Evolutionary conservation across 306 rosid genomes (phyloP).

Genomic region (Rosa multiflora): DNA sequence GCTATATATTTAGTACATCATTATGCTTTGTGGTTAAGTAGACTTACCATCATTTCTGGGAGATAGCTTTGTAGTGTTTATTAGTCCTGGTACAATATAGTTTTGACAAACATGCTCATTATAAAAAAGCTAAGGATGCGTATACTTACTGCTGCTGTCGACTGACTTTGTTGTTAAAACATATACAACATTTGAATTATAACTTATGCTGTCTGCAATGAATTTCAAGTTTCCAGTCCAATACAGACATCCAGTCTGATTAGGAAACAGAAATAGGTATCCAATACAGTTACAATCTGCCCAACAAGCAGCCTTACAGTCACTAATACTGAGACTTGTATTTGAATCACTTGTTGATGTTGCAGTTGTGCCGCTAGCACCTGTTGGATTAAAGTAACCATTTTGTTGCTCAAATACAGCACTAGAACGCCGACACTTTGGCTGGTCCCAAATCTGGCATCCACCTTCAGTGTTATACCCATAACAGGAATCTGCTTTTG

Average conservation of each 20-base stretch:
- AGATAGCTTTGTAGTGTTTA: too few relatives aligned
- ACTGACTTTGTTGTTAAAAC: background rate
- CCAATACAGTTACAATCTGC: slow-evolving; percentile 13
- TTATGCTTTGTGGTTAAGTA: too few relatives aligned
- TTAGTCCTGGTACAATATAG: too few relatives aligned
- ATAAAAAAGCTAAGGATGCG: background rate
- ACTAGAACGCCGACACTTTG: background rate
- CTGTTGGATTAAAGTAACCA: background rate
- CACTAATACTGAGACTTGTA: background rate
- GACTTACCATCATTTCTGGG: too few relatives aligned
- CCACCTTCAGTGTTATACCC: background rate
- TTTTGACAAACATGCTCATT: background rate
- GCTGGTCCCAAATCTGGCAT: background rate
- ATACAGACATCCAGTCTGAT: slow-evolving; percentile 11
- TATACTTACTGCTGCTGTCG: background rate
- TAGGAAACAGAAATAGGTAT: background rate
- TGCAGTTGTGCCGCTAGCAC: background rate
- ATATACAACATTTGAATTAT: background rate
- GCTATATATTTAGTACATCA: too few relatives aligned
- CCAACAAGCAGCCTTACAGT: slow-evolving; percentile 8
- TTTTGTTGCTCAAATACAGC: background rate
- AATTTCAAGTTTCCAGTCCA: slow-evolving; percentile 1
- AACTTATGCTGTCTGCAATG: background rate
- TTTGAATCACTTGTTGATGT: background rate
- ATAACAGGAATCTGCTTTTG: background rate